These are phyloP conservation scores for Cyclaneusma minus DNA, from an alignment of 2,329 filamentous ascomycete species.

Conservation along the genomic window DNA sequence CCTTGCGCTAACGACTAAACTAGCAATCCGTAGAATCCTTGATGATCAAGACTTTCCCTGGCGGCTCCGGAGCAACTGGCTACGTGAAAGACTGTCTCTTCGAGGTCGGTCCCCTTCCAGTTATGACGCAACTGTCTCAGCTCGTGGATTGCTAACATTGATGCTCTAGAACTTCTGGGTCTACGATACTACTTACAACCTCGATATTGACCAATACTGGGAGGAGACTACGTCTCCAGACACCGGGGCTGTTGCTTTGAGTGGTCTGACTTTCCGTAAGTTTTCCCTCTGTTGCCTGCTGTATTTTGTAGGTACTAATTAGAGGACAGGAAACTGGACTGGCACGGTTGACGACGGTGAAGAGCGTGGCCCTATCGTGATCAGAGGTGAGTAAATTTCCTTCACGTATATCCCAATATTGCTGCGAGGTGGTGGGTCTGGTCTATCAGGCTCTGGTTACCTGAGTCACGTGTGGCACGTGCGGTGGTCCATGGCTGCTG, in stretches of 20 bases:
- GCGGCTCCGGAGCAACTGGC: slow-evolving; percentile 17
- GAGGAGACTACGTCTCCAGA: slow-evolving; percentile 10
- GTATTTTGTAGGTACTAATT: no score
- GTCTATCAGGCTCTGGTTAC: no score
- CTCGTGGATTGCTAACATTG: no score
- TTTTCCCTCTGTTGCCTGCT: no score
- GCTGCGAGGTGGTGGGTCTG: no score
- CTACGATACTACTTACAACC: slow-evolving; percentile 11
- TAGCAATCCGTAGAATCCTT: no score
- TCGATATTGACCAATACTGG: slow-evolving; percentile 16
- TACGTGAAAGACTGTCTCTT: slow-evolving; percentile 21
- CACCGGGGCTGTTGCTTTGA: slow-evolving; percentile 13
- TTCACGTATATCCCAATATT: no score
- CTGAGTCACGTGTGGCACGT: no score
- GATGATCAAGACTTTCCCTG: slow-evolving; percentile 24
- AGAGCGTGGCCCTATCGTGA: slow-evolving; percentile 6
- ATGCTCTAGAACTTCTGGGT: slow-evolving; percentile 14
- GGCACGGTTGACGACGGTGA: slow-evolving; percentile 8
- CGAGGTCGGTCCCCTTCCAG: slow-evolving; percentile 16
- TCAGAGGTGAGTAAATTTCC: no score
- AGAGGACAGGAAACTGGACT: slow-evolving; percentile 10
- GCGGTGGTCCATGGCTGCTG: no score
- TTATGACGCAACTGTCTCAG: no score
- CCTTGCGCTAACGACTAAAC: no score
- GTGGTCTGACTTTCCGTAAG: slow-evolving; percentile 11